These are phyloP conservation scores for Ephemerocybe angulata DNA, from an alignment of 768 basidiomycete species.

Conservation along the genomic window DNA sequence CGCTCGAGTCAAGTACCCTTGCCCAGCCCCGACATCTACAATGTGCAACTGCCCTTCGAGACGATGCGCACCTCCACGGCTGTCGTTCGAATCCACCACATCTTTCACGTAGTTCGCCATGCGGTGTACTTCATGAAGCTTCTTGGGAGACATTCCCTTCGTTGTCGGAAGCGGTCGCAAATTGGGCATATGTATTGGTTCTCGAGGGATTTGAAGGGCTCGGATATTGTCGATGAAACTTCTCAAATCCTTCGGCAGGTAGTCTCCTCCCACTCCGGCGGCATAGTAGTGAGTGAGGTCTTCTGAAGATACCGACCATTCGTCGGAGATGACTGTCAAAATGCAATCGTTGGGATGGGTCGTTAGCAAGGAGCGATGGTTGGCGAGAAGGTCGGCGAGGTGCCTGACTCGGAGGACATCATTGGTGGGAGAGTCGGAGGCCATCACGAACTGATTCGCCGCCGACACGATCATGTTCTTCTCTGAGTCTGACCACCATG, in stretches of 20 bases:
- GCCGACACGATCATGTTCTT: too few relatives aligned
- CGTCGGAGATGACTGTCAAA: conserved; percentile 20
- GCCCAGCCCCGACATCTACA: conserved; percentile 75
- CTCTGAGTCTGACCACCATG: too few relatives aligned
- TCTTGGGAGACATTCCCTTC: conserved; percentile 71
- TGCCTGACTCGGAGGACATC: conserved; percentile 2
- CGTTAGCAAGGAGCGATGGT: conserved; percentile 30
- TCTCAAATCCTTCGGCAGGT: conserved; percentile 8
- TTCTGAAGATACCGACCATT: conserved; percentile 14
- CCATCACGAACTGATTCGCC: too few relatives aligned
- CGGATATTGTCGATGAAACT: conserved; percentile 19
- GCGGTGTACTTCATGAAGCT: conserved; percentile 63
- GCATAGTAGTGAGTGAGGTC: conserved; percentile 17
- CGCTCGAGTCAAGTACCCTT: conserved; percentile 66
- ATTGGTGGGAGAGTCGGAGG: background rate
- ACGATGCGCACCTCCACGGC: conserved; percentile 10
- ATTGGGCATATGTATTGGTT: conserved; percentile 18
- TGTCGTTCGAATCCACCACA: conserved; percentile 27
- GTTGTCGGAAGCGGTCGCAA: conserved; percentile 12
- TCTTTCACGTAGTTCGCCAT: conserved; percentile 54
- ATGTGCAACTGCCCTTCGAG: conserved; percentile 32
- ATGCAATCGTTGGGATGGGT: conserved; percentile 48
- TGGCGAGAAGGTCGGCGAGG: conserved; percentile 19
- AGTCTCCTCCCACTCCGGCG: conserved; percentile 17
- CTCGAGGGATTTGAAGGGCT: conserved; percentile 21